phyloP scores from a whole-genome alignment of 176 grass and related monocot species.

The Eleusine indica region DNA sequence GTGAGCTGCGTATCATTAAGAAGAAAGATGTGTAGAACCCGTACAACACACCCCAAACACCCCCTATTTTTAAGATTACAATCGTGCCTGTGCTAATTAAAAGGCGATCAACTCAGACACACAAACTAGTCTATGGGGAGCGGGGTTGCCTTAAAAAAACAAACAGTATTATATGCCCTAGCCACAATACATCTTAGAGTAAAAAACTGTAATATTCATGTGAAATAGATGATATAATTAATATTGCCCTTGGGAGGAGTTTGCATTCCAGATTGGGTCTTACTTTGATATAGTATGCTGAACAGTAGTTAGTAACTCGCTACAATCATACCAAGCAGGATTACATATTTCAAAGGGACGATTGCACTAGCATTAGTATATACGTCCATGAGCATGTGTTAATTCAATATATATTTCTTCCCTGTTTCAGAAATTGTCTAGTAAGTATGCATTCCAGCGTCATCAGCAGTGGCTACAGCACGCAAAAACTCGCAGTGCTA shows the following conservation, averaged over 20 bases:
- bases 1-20: no score
- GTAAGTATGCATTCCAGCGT: constrained; percentile 85
- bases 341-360: neutral
- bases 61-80: no score
- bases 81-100: no score
- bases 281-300: neutral
- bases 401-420: constrained; percentile 23
- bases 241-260: constrained; percentile 1
- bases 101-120: no score
- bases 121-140: no score
- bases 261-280: neutral
- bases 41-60: no score
- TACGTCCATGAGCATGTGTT: constrained; percentile 16
- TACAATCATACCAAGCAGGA: neutral
- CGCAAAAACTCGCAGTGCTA: constrained; percentile 92
- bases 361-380: constrained; percentile 7
- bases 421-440: constrained; percentile 69
- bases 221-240: neutral
- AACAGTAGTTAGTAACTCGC: no score
- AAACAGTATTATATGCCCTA: no score
- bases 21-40: no score
- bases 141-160: no score
- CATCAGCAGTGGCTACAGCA: constrained; percentile 90
- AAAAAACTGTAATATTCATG: no score
- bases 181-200: no score